A percentile compares a stretch with the other conserved stretches of the same genome.
These are phyloP conservation scores for Aspergillus ustus DNA, from an alignment of 2,329 filamentous ascomycete species.

Conservation along the genomic window DNA sequence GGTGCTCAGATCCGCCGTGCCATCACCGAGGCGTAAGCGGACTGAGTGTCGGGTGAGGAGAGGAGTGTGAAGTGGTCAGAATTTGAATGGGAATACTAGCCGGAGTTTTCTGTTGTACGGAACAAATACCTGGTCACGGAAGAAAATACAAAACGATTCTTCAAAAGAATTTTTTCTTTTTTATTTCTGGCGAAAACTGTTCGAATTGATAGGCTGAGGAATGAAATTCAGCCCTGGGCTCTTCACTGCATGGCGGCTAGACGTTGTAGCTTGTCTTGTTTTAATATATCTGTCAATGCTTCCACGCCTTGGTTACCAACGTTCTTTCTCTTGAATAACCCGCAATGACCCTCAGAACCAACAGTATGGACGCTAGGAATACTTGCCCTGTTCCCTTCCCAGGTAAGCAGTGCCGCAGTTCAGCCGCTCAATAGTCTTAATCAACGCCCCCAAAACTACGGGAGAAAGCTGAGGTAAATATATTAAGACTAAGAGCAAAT, in stretches of 20 bases:
- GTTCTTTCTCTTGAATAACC: background rate
- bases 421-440: background rate
- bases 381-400: background rate
- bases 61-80: constrained; percentile 29
- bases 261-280: background rate
- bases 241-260: constrained; percentile 4
- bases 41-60: constrained; percentile 33
- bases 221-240: constrained; percentile 14
- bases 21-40: constrained; percentile 60
- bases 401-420: background rate
- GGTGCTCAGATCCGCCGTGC: constrained; percentile 67
- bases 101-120: constrained; percentile 43
- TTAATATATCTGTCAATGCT: constrained; percentile 1
- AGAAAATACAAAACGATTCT: constrained; percentile 35
- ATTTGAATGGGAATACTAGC: constrained; percentile 38
- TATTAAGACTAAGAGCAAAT: background rate
- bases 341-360: background rate
- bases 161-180: constrained; percentile 26
- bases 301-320: background rate
- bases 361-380: background rate
- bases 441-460: background rate
- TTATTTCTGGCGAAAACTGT: constrained; percentile 11
- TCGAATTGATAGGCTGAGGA: constrained; percentile 16
- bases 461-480: background rate
- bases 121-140: constrained; percentile 37